These are phyloP conservation scores for Craterostigma plantagineum DNA, from an alignment of 257 asterid species.

Conservation along the genomic window DNA sequence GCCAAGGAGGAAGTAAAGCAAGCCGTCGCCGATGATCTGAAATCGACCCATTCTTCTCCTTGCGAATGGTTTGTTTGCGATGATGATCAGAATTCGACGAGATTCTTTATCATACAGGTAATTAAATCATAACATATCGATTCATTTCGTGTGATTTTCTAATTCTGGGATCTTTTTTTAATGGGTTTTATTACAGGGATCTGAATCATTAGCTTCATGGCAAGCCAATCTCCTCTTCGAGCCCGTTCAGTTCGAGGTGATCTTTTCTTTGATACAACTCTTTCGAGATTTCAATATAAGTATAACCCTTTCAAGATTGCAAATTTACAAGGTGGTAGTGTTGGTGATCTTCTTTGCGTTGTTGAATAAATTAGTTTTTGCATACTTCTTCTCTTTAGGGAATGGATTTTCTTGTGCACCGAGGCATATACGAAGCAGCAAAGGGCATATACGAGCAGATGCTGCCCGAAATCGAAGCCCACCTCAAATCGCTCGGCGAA, in stretches of 20 bases:
- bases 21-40: conserved; percentile 91
- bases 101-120: conserved; percentile 87
- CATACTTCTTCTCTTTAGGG: conserved; percentile 31
- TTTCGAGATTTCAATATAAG: no score
- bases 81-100: conserved; percentile 58
- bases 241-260: conserved; percentile 88
- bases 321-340: no score
- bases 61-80: conserved; percentile 95
- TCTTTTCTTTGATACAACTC: no score
- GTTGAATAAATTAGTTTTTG: conserved; percentile 4
- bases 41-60: conserved; percentile 57
- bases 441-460: conserved; percentile 83
- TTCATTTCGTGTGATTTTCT: neutral
- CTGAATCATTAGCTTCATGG: conserved; percentile 93
- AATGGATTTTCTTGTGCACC: conserved; percentile 67
- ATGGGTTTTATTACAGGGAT: conserved; percentile 43
- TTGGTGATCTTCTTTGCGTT: no score
- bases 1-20: conserved; percentile 96
- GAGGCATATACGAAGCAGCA: conserved; percentile 98
- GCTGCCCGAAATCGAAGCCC: conserved; percentile 62
- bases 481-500: conserved; percentile 36
- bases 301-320: conserved; percentile 5
- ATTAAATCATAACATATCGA: no score
- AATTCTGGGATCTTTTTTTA: conserved; percentile 3
- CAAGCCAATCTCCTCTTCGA: conserved; percentile 89